Evolutionary conservation across 192 early-diverging fungal species (phyloP), one percentile per base, ranked within the genome.

Genomic region (Powellomyces hirtus): DNA sequence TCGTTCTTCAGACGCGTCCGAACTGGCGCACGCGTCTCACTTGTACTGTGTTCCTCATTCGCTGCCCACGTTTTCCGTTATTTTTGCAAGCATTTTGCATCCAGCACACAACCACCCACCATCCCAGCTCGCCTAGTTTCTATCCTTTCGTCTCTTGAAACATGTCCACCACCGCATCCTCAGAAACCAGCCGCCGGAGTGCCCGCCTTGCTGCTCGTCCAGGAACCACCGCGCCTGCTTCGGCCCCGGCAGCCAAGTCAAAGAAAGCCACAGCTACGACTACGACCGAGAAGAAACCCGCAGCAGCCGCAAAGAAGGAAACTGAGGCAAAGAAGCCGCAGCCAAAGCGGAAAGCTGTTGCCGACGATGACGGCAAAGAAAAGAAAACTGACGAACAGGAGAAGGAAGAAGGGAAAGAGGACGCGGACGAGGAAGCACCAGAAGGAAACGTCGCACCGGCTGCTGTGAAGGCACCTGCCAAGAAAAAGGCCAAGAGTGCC

Each of bases 351-450:
- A 42, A 42, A n/a, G 11, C 40, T n/a, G 40, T 42, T n/a, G 40
- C 40, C n/a, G 10, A 10, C n/a, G 40, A 10, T 13, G n/a, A 42
- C 11, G 40, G 40, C 10, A 42, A 42, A n/a, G 40, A 42, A n/a
- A 42, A 42, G 40, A 42, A 42, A n/a, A n/a, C 10, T n/a, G 40
- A 42, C 40, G 40, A 42, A n/a, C 10, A 29, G 20, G 29, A 27
- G 5, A 29, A 16, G 16, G 53, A 56, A 56, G 46, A 24, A 3
- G 46, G 46, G n/a, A 49, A 18, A 18, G 16, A 6, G n/a, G 46
- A 49, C 46, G n/a, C 53, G 22, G 33, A 33, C 53, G 53, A 18
- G 24, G 51, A 10, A 7, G 59, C 59, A n/a, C 59, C 59, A n/a
- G 59, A 60, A 36, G 59, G 59, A 1, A 40, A 60, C 35, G 59